A percentile compares a stretch with the other conserved stretches of the same genome.
Conservation (phyloP, 345 rosid species). For the Salix koriyanagi region DNA sequence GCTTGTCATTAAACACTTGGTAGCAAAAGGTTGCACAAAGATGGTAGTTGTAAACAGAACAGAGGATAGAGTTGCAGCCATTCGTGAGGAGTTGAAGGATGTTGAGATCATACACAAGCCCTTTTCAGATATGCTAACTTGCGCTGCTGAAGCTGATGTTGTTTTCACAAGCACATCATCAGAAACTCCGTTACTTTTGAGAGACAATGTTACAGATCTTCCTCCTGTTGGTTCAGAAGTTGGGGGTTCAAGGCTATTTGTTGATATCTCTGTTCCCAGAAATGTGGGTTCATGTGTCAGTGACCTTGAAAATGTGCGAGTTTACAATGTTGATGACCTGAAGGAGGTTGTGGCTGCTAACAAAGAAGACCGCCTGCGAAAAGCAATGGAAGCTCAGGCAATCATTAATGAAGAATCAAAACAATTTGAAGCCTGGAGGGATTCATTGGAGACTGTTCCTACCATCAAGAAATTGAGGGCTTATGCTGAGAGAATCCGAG, state of each 20-base stretch:
- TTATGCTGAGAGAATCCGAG: constrained; percentile 85
- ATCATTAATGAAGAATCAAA: constrained; percentile 75
- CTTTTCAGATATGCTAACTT: constrained; percentile 60
- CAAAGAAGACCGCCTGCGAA: constrained; percentile 83
- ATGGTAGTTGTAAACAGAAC: constrained; percentile 55
- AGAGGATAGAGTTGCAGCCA: constrained; percentile 77
- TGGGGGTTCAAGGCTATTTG: constrained; percentile 66
- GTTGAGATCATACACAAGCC: constrained; percentile 65
- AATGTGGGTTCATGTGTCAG: constrained; percentile 78
- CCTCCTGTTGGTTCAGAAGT: constrained; percentile 48
- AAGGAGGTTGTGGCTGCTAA: constrained; percentile 99
- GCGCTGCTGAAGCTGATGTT: constrained; percentile 82
- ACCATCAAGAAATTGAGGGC: constrained; percentile 93
- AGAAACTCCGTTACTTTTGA: constrained; percentile 64
- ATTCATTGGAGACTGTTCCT: constrained; percentile 88
- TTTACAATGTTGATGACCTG: constrained; percentile 90
- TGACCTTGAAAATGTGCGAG: constrained; percentile 48
- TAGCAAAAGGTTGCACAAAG: constrained; percentile 46
- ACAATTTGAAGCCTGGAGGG: constrained; percentile 93
- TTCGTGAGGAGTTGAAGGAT: constrained; percentile 64
- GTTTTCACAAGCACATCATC: constrained; percentile 93
- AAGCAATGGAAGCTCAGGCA: constrained; percentile 92
- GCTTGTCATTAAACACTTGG: constrained; percentile 54
- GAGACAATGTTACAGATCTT: constrained; percentile 58
- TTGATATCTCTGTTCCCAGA: constrained; percentile 89